Evolutionary conservation across 2,329 filamentous ascomycete species (phyloP).

Genomic region (Fusarium albidum): DNA sequence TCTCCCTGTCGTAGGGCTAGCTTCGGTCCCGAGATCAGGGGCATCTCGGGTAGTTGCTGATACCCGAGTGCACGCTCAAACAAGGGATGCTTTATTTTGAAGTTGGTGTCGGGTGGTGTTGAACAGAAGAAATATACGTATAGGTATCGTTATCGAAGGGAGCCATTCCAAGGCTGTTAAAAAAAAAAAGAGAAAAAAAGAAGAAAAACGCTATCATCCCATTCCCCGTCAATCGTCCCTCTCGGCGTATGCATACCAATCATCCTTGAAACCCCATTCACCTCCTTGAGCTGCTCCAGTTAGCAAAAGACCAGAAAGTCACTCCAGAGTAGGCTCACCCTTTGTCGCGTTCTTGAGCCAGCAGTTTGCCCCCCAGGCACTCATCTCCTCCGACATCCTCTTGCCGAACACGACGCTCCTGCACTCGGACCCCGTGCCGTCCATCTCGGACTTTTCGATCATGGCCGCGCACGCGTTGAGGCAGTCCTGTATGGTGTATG

Average conservation of each 20-base stretch:
- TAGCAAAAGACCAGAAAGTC: background rate
- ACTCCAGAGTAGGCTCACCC: background rate
- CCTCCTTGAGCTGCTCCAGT: background rate
- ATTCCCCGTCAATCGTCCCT: background rate
- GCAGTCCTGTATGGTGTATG: slow-evolving; percentile 22
- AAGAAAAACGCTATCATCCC: background rate
- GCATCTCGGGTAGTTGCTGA: too few species aligned
- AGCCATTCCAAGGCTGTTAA: background rate
- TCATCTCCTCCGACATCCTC: background rate
- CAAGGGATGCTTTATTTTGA: background rate
- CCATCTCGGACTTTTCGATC: slow-evolving; percentile 15
- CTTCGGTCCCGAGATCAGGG: too few species aligned
- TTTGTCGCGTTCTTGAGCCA: slow-evolving; percentile 22
- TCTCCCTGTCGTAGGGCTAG: too few species aligned
- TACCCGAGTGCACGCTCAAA: background rate
- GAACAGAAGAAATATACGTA: background rate
- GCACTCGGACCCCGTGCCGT: background rate
- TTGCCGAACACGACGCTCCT: slow-evolving; percentile 20
- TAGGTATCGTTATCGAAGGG: background rate
- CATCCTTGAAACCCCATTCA: slow-evolving; percentile 7
- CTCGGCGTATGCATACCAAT: slow-evolving; percentile 21
- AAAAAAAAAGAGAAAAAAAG: too few species aligned
- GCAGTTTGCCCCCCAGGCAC: slow-evolving; percentile 9
- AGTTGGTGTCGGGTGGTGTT: too few species aligned
- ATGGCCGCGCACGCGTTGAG: slow-evolving; percentile 19